phyloP scores from a whole-genome alignment of 139 green algal species.

The Haematococcus lacustris region DNA sequence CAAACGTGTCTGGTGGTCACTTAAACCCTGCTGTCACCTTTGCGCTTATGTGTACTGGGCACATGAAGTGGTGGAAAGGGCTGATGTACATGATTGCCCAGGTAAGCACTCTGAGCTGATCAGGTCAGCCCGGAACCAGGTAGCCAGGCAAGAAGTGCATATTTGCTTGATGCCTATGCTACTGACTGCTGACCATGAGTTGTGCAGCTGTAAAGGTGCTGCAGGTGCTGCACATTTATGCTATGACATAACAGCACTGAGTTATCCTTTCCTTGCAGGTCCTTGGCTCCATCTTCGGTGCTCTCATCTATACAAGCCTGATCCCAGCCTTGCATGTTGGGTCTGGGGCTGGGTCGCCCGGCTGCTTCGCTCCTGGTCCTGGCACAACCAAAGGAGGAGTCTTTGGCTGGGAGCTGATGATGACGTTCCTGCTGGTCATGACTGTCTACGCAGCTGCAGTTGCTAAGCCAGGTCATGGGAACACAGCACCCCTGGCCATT shows the following conservation, averaged over 20 bases:
- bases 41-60: conserved; percentile 63
- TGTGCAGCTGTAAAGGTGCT: no score
- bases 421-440: conserved; percentile 52
- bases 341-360: conserved; percentile 23
- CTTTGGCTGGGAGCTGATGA: conserved; percentile 64
- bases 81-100: conserved; percentile 62
- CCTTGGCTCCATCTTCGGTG: conserved; percentile 58
- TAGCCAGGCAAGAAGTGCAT: no score
- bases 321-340: conserved; percentile 40
- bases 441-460: conserved; percentile 60
- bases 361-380: conserved; percentile 37
- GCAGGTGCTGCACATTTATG: no score
- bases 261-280: conserved; percentile 24
- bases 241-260: no score
- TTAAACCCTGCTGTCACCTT: conserved; percentile 70
- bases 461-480: conserved; percentile 54
- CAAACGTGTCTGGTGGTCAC: conserved; percentile 61
- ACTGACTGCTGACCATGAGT: no score
- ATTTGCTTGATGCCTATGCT: no score
- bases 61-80: conserved; percentile 60
- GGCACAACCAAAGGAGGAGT: conserved; percentile 27
- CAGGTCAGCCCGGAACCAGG: no score
- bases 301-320: conserved; percentile 45
- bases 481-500: conserved; percentile 50
- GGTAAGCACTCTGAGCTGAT: conserved; percentile 21